Base-by-base conservation (phyloP, 768 basidiomycete species). In the Suillus ampliporus region DNA sequence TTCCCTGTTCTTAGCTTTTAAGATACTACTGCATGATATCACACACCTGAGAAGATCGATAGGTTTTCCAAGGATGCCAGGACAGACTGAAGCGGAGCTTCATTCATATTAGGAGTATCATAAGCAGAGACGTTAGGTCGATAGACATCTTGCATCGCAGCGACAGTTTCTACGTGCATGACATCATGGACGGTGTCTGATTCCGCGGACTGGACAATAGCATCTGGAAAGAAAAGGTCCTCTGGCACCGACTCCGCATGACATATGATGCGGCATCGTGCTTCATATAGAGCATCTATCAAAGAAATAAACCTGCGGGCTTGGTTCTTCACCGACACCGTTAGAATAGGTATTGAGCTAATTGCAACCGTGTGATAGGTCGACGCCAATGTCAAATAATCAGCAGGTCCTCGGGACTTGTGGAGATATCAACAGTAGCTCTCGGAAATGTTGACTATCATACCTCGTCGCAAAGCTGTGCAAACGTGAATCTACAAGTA, bases 241-340 rank as follows among this genome's bases (percentile, higher is more conserved):
- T 84, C 79, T 3, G 77, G 78, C 11, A 61, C 59, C 0, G 77
- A 71, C 34, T 80, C 79, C 31, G 83, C 82, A 19, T 77, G 68
- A 61, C 80, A 81, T 53, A 79, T 61, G 35, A 80, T 38, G 31
- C 71, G 70, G 61, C 78, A 79, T 23, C 74, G 72, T 2, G 77
- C 77, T 76, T 82, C 77, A 75, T 86, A 87, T 1, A 87, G 73
- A 0, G 86, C 86, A 67, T 89, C 86, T 28, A 88, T 80, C 52
- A 87, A 78, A 17, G 84, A 86, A 63, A 87, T 88, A 68, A 87
- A 82, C 4, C 86, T 77, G 13, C 87, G 73, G 2, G 85, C 86
- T 69, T 86, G 83, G 70, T 88, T 84, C 76, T 86, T 88, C 37
- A 78, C 75, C 7, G 81, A 79, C 7, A 86, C 74, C 17, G 75